phyloP scores from a whole-genome alignment of 768 basidiomycete genomes.

The Coprinopsis sp. region DNA sequence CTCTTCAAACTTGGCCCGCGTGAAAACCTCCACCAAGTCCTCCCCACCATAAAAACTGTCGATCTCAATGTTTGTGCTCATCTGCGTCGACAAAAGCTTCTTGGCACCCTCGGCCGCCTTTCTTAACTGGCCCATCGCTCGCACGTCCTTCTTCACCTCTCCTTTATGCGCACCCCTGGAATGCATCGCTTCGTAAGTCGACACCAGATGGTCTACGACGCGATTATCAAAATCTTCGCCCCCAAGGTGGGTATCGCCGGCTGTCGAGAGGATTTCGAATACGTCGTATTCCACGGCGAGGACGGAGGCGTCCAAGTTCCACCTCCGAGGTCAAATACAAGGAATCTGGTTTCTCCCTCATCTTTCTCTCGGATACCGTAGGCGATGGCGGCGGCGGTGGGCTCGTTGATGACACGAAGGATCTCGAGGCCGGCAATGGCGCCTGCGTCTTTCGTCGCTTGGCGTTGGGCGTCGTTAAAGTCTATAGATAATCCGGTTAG shows the following conservation, averaged over 20 bases:
- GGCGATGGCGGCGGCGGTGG: constrained; percentile 66
- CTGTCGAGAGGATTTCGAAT: constrained; percentile 68
- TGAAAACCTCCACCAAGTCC: constrained; percentile 76
- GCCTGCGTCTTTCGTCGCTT: constrained; percentile 67
- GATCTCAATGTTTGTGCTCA: constrained; percentile 54
- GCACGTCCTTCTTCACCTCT: constrained; percentile 12
- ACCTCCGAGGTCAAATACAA: constrained; percentile 71
- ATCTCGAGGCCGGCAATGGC: constrained; percentile 61
- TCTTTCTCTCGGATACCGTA: constrained; percentile 65
- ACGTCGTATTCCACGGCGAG: constrained; percentile 65
- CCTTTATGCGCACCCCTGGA: constrained; percentile 34
- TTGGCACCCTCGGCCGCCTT: constrained; percentile 73
- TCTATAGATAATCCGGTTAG: constrained; percentile 24
- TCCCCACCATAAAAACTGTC: constrained; percentile 69
- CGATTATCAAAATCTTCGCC: constrained; percentile 73
- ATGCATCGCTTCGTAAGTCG: constrained; percentile 66
- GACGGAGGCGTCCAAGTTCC: constrained; percentile 73
- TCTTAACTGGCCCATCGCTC: constrained; percentile 67
- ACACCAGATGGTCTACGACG: constrained; percentile 66
- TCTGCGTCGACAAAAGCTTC: constrained; percentile 52
- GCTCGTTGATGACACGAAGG: constrained; percentile 64
- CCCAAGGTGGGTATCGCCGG: constrained; percentile 70
- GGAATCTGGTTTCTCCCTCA: constrained; percentile 50
- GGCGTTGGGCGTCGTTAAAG: constrained; percentile 60
- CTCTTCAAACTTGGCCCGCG: constrained; percentile 83